These are phyloP conservation scores for Hypoxylon sp. DNA, from an alignment of 2,329 filamentous ascomycete genomes.

Conservation along the genomic window DNA sequence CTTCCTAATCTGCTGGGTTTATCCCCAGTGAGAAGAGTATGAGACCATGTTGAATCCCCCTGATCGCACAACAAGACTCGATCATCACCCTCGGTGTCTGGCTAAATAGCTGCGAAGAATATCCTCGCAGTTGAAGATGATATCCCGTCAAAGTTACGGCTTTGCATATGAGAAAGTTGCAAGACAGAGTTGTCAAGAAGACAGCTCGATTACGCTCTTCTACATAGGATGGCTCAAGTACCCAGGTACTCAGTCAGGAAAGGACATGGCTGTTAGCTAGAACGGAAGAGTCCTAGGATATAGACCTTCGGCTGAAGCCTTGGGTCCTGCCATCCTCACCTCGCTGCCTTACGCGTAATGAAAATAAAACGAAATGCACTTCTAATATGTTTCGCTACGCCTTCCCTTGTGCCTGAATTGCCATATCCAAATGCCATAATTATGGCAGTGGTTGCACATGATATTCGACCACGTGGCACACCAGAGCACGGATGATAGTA, in stretches of 20 bases:
- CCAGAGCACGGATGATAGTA: background rate
- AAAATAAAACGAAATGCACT: conserved; percentile 9
- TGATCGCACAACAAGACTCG: background rate
- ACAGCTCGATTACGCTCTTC: background rate
- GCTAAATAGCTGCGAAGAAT: background rate
- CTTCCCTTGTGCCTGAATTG: background rate
- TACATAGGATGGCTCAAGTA: background rate
- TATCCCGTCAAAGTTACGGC: background rate
- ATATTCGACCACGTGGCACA: background rate
- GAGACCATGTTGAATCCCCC: background rate
- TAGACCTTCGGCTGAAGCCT: background rate
- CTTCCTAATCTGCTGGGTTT: background rate
- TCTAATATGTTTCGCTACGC: too few species aligned
- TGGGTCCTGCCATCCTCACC: background rate
- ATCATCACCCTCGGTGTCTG: background rate
- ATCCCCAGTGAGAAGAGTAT: background rate
- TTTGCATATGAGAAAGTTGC: background rate
- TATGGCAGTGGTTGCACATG: too few species aligned
- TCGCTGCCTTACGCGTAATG: background rate
- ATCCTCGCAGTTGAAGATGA: background rate
- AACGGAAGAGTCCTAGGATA: background rate
- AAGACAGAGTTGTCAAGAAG: background rate
- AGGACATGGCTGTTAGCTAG: background rate
- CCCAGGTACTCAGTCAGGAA: background rate
- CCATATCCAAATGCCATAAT: too few species aligned